Conservation (phyloP, 108 stramenopile species). For the Cylindrotheca closterium region DNA sequence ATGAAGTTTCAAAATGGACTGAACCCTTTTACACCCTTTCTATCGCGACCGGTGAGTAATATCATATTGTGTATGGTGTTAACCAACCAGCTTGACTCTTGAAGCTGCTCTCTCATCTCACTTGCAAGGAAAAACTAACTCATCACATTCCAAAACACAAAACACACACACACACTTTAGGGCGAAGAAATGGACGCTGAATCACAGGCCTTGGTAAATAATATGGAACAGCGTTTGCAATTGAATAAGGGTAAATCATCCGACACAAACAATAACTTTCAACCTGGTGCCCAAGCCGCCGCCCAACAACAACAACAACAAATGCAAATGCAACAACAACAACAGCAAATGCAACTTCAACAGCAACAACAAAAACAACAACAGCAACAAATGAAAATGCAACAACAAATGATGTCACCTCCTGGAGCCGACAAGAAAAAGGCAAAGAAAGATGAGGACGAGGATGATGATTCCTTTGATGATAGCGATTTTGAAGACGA, state of each 20-base stretch:
- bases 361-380: not conserved
- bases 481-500: slow-evolving; percentile 45
- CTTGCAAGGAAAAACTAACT: not conserved
- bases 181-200: slow-evolving; percentile 40
- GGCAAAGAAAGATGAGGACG: slow-evolving; percentile 24
- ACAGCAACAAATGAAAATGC: slow-evolving; percentile 31
- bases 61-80: too few relatives aligned
- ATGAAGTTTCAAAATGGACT: slow-evolving; percentile 75
- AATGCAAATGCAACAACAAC: slow-evolving; percentile 11
- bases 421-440: slow-evolving; percentile 9
- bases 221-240: slow-evolving; percentile 68
- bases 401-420: slow-evolving; percentile 21
- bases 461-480: slow-evolving; percentile 41
- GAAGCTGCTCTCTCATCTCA: not conserved
- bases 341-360: slow-evolving; percentile 10
- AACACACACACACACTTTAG: too few relatives aligned
- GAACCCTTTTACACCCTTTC: slow-evolving; percentile 77
- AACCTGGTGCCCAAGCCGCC: slow-evolving; percentile 48
- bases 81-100: not conserved
- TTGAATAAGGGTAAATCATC: slow-evolving; percentile 45
- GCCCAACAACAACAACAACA: slow-evolving; percentile 22
- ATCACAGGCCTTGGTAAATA: slow-evolving; percentile 59
- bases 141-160: not conserved
- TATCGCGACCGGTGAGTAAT: slow-evolving; percentile 62
- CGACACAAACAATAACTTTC: slow-evolving; percentile 38